Base-by-base conservation (phyloP, 176 grass and related monocot species). In the Aechmea fasciata region DNA sequence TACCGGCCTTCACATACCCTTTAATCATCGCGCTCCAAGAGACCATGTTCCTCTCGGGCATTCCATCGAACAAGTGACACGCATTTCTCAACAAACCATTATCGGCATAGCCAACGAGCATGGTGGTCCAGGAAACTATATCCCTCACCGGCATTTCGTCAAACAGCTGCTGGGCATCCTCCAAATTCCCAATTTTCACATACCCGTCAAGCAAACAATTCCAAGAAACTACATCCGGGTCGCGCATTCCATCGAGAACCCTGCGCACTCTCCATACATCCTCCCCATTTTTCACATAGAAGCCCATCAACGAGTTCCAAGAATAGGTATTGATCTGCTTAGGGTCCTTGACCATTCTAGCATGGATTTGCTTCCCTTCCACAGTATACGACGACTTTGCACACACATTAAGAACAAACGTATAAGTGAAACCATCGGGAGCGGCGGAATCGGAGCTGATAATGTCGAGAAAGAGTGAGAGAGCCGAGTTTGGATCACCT, bases 61-160 rank as follows among this genome's bases (percentile, higher is more conserved):
- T 77, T 18, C 69, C 74, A 20, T 28, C 33, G 41, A n/a, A 69
- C 74, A 26, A 68, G 24, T 14, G 55, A 48, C 15, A 59, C 25
- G 50, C 63, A 48, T 67, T 75, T 49, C 1, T 47, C 8, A 3
- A 66, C 51, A 4, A 19, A 41, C 13, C 66, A 66, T 66, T 63
- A 33, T 49, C 61, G 48, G 73, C 2, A 6, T 52, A 75, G 24
- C 49, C 52, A 49, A 49, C 33, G 18, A 75, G 65, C 73, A 75
- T 75, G 5, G 73, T 75, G 17, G 62, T 75, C 73, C 73, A 75
- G 0, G 73, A 75, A 23, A 75, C 73, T 13, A 75, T 50, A 59
- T 77, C 65, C 59, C 74, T 69, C 4, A 57, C 50, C 9, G 65
- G 74, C 65, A 77, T 77, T 77, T 77, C 65, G 13, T 50, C 52